Evolutionary conservation across 1,284 basidiomycete genomes (phyloP).

Genomic region (Malassezia restricta): DNA sequence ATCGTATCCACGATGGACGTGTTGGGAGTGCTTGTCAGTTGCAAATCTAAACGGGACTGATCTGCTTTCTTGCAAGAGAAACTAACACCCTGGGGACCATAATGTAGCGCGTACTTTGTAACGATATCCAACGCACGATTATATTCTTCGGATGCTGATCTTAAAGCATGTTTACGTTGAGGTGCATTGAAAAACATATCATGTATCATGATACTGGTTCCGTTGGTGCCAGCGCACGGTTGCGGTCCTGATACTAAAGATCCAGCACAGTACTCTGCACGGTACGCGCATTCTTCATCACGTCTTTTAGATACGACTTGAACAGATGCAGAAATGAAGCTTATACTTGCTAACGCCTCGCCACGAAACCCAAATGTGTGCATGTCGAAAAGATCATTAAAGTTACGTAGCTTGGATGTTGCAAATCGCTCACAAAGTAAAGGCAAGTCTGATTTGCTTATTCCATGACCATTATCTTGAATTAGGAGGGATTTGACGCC

Average conservation of each 20-base stretch:
- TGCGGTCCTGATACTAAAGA: conserved; percentile 52
- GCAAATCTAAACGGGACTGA: conserved; percentile 54
- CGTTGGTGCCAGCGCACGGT: conserved; percentile 84
- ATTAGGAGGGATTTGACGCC: conserved; percentile 91
- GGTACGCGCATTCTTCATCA: conserved; percentile 31
- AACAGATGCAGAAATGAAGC: conserved; percentile 72
- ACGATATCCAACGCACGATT: conserved; percentile 79
- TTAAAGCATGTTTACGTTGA: conserved; percentile 71
- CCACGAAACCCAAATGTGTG: conserved; percentile 93
- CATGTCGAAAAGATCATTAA: conserved; percentile 73
- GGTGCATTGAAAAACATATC: conserved; percentile 93
- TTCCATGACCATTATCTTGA: conserved; percentile 89
- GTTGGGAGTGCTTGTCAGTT: conserved; percentile 56
- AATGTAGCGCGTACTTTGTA: conserved; percentile 66
- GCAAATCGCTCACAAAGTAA: conserved; percentile 90
- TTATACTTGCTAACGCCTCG: conserved; percentile 91
- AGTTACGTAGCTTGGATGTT: conserved; percentile 79
- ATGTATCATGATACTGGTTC: conserved; percentile 83
- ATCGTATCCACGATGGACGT: conserved; percentile 64
- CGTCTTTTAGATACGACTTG: conserved; percentile 66
- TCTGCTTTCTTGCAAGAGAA: conserved; percentile 72
- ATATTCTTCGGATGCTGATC: conserved; percentile 81
- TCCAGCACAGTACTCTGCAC: conserved; percentile 34
- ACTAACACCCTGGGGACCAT: conserved; percentile 53
- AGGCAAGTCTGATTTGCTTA: conserved; percentile 62